phyloP scores from a whole-genome alignment of 2,329 filamentous ascomycete species.

The Aspergillus floridensis region DNA sequence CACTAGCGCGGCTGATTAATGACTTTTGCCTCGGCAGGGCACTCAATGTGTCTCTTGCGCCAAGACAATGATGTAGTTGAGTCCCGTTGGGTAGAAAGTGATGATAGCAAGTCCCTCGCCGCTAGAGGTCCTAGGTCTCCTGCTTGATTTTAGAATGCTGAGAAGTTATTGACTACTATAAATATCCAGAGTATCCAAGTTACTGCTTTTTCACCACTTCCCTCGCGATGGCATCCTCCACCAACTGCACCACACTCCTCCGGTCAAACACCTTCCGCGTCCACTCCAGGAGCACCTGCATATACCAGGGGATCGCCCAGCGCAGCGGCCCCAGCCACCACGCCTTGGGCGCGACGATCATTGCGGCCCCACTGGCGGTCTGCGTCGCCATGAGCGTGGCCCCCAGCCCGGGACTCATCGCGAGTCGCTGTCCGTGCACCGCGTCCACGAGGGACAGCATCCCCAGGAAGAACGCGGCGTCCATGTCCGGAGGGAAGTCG shows the following conservation, averaged over 20 bases:
- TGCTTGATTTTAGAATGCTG: too few relatives aligned
- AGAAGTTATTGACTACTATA: not conserved
- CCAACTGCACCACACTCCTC: not conserved
- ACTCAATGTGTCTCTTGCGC: too few relatives aligned
- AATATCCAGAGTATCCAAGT: not conserved
- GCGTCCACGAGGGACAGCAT: conserved; percentile 5
- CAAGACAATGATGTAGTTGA: too few relatives aligned
- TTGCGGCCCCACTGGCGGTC: not conserved
- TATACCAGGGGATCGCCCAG: conserved; percentile 3
- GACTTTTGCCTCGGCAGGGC: too few relatives aligned
- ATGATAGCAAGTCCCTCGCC: too few relatives aligned
- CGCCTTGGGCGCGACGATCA: conserved; percentile 4
- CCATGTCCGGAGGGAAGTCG: conserved; percentile 11
- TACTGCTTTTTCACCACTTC: conserved; percentile 5
- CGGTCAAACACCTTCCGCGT: not conserved
- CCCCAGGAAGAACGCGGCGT: conserved; percentile 9
- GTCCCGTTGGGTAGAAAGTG: too few relatives aligned
- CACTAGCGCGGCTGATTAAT: too few relatives aligned
- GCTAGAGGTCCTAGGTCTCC: too few relatives aligned
- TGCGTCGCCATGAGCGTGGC: conserved; percentile 4
- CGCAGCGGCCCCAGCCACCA: conserved; percentile 11
- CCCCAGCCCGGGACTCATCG: not conserved
- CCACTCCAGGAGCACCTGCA: conserved; percentile 1
- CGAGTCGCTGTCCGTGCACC: not conserved
- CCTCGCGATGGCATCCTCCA: conserved; percentile 6